phyloP scores from a whole-genome alignment of 768 basidiomycete species.

The Agrocybe pediades region DNA sequence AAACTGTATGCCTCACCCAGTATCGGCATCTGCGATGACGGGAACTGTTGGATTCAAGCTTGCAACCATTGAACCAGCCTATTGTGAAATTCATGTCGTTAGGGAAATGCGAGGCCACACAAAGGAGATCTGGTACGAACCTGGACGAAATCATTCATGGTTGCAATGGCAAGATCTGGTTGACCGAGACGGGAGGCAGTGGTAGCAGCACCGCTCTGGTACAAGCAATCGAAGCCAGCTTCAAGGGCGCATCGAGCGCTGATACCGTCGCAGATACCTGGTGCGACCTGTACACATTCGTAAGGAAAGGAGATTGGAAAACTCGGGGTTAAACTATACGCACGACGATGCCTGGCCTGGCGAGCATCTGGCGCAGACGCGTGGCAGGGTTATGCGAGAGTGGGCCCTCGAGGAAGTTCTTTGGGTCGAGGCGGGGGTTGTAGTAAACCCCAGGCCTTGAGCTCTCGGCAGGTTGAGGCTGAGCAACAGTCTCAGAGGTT shows the following conservation, averaged over 20 bases:
- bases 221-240: constrained; percentile 76
- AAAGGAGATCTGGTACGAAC: constrained; percentile 26
- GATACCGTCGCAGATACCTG: constrained; percentile 79
- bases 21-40: constrained; percentile 79
- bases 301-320: neutral
- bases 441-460: constrained; percentile 41
- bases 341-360: constrained; percentile 75
- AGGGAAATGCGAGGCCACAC: constrained; percentile 2
- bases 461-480: neutral
- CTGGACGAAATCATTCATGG: constrained; percentile 75
- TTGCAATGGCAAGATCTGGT: constrained; percentile 80
- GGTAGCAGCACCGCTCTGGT: constrained; percentile 82
- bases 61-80: constrained; percentile 72
- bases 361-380: constrained; percentile 68
- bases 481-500: constrained; percentile 6
- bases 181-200: constrained; percentile 78
- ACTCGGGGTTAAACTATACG: constrained; percentile 34
- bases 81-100: neutral
- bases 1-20: constrained; percentile 48
- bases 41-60: constrained; percentile 63
- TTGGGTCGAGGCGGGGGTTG: constrained; percentile 68
- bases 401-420: constrained; percentile 70
- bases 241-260: constrained; percentile 79
- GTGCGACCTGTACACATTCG: constrained; percentile 46
- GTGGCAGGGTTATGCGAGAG: constrained; percentile 71